Conservation (phyloP, 257 asterid genomes). For the Capsicum pubescens region DNA sequence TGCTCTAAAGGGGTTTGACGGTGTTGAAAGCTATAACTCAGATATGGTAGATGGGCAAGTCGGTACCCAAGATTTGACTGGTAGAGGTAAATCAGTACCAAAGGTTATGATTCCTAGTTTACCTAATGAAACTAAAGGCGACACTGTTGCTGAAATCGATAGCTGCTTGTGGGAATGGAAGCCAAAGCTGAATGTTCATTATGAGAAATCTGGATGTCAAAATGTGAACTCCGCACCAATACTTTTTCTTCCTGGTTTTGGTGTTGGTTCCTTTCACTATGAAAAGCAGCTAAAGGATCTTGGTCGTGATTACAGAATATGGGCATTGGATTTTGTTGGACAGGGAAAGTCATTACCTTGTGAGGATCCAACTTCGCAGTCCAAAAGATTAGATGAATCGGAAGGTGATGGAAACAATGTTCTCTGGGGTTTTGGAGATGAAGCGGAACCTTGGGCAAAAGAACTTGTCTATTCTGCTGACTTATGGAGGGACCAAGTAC, state of each 20-base stretch:
- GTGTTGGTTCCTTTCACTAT: conserved; percentile 96
- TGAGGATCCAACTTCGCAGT: conserved; percentile 73
- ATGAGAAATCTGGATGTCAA: conserved; percentile 74
- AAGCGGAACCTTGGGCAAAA: conserved; percentile 84
- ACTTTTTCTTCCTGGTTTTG: conserved; percentile 95
- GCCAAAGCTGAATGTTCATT: conserved; percentile 78
- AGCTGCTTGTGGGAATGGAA: conserved; percentile 88
- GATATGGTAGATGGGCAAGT: conserved; percentile 59
- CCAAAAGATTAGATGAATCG: conserved; percentile 37
- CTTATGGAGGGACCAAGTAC: conserved; percentile 90
- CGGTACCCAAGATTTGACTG: conserved; percentile 39
- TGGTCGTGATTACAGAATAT: conserved; percentile 77
- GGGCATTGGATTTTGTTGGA: conserved; percentile 89
- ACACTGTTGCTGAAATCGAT: conserved; percentile 56
- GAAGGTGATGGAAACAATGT: conserved; percentile 45
- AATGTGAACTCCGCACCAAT: conserved; percentile 75
- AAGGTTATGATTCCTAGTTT: conserved; percentile 79
- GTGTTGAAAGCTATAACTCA: conserved; percentile 45
- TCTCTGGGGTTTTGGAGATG: conserved; percentile 91
- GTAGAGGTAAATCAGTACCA: conserved; percentile 47
- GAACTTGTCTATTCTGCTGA: conserved; percentile 85
- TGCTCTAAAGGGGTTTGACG: conserved; percentile 46
- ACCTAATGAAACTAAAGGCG: conserved; percentile 62
- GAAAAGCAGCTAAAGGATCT: conserved; percentile 90
- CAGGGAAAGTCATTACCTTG: conserved; percentile 87